These are phyloP conservation scores for Xylaria sp. DNA, from an alignment of 2,329 filamentous ascomycete species.

Conservation along the genomic window DNA sequence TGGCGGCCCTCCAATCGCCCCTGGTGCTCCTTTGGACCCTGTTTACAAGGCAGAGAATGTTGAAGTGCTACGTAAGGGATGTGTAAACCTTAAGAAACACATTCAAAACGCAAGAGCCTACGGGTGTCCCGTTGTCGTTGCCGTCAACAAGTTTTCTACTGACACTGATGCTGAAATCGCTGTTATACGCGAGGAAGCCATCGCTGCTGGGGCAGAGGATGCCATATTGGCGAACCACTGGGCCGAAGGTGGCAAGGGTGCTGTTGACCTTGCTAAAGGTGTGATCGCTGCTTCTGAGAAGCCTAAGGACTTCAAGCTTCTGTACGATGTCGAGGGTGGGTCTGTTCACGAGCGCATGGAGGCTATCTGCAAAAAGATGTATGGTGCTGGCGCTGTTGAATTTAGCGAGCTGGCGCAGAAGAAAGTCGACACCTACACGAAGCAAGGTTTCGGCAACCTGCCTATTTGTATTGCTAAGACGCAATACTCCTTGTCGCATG, in stretches of 20 bases:
- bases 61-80: conserved; percentile 88
- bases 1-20: conserved; percentile 91
- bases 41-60: conserved; percentile 95
- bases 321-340: conserved; percentile 80
- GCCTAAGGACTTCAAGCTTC: conserved; percentile 86
- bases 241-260: conserved; percentile 93
- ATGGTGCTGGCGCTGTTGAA: conserved; percentile 88
- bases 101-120: conserved; percentile 90
- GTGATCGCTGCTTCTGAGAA: conserved; percentile 86
- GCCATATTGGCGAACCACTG: conserved; percentile 96
- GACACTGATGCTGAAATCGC: conserved; percentile 93
- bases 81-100: conserved; percentile 95
- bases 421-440: conserved; percentile 95
- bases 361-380: conserved; percentile 91
- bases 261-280: conserved; percentile 86
- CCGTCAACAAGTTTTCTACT: conserved; percentile 95
- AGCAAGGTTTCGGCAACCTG: conserved; percentile 90
- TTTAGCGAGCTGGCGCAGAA: conserved; percentile 94
- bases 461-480: conserved; percentile 99
- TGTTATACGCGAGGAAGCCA: conserved; percentile 88
- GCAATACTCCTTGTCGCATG: conserved; percentile 95
- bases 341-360: conserved; percentile 91
- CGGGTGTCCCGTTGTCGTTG: conserved; percentile 93
- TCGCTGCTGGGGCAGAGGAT: conserved; percentile 92
- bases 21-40: conserved; percentile 84